Conservation (phyloP, 1,139 yeast genomes). For the Hyphopichia buzzinii region DNA sequence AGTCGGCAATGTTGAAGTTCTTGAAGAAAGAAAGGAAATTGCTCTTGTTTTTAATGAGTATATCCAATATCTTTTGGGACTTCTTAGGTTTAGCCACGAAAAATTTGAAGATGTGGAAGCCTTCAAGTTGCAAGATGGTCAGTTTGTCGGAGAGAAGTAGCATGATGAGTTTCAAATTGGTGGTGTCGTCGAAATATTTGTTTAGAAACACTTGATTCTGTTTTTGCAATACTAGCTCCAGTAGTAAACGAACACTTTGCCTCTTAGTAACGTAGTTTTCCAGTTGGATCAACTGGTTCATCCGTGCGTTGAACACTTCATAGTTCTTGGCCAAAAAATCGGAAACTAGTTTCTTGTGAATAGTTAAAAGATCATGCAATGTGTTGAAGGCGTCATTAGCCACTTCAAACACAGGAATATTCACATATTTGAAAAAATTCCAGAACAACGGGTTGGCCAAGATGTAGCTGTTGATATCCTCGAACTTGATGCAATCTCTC, state of each 20-base stretch:
- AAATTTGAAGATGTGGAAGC: slow-evolving; percentile 88
- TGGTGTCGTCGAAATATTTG: slow-evolving; percentile 74
- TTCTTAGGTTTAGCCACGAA: slow-evolving; percentile 95
- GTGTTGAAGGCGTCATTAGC: slow-evolving; percentile 90
- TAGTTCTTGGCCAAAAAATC: slow-evolving; percentile 63
- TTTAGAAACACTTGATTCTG: slow-evolving; percentile 73
- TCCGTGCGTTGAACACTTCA: slow-evolving; percentile 53
- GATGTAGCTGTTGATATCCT: slow-evolving; percentile 60
- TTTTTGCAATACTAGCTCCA: slow-evolving; percentile 72
- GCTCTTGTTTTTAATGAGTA: slow-evolving; percentile 76
- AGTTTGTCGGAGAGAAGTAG: slow-evolving; percentile 82
- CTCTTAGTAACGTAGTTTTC: slow-evolving; percentile 88
- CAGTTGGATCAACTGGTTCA: slow-evolving; percentile 70
- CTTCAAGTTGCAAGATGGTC: slow-evolving; percentile 83
- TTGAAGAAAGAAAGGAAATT: slow-evolving; percentile 70
- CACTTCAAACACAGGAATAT: slow-evolving; percentile 75
- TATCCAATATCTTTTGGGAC: slow-evolving; percentile 74
- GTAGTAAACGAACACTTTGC: slow-evolving; percentile 78
- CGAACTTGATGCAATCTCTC: slow-evolving; percentile 83
- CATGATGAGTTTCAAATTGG: slow-evolving; percentile 84
- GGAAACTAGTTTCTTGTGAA: slow-evolving; percentile 65
- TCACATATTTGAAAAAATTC: slow-evolving; percentile 80
- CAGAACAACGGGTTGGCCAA: slow-evolving; percentile 61
- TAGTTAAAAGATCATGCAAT: slow-evolving; percentile 63
- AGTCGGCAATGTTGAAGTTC: slow-evolving; percentile 60